phyloP scores from a whole-genome alignment of 805 yeast species.

The Cyberlindnera veronae region DNA sequence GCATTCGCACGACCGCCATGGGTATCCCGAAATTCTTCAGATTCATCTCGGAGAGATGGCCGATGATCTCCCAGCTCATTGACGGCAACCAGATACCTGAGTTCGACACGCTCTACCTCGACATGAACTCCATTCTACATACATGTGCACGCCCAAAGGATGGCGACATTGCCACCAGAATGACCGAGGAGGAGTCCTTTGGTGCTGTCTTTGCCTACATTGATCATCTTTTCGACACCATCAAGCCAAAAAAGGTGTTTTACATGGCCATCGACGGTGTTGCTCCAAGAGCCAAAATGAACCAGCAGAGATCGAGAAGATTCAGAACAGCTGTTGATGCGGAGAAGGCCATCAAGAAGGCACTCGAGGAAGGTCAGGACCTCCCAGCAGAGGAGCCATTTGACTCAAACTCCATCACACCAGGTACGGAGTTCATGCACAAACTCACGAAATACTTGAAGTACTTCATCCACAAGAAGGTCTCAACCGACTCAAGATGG shows the following conservation, averaged over 20 bases:
- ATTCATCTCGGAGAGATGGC: conserved; percentile 99
- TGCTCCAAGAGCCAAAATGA: conserved; percentile 98
- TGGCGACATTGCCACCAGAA: conserved; percentile 55
- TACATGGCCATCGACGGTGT: conserved; percentile 98
- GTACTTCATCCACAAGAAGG: conserved; percentile 90
- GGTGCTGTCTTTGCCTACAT: conserved; percentile 91
- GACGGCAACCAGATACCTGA: conserved; percentile 84
- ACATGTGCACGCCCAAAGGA: conserved; percentile 88
- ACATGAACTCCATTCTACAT: conserved; percentile 96
- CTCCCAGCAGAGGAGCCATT: conserved; percentile 83
- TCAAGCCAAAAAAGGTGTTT: conserved; percentile 80
- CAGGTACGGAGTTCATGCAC: conserved; percentile 98
- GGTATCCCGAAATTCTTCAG: conserved; percentile 98
- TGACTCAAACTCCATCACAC: conserved; percentile 97
- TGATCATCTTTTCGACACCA: conserved; percentile 85
- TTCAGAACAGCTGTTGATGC: conserved; percentile 92
- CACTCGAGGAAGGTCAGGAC: conserved; percentile 66
- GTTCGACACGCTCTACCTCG: conserved; percentile 90
- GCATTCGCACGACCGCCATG: conserved; percentile 31
- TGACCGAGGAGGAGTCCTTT: conserved; percentile 89
- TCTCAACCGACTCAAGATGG: conserved; percentile 93
- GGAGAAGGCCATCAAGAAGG: conserved; percentile 64
- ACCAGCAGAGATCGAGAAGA: conserved; percentile 92
- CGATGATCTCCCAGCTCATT: conserved; percentile 82
- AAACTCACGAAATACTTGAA: conserved; percentile 75